Conservation (phyloP, 441 rosid species). For the Flueggea neowawraea region DNA sequence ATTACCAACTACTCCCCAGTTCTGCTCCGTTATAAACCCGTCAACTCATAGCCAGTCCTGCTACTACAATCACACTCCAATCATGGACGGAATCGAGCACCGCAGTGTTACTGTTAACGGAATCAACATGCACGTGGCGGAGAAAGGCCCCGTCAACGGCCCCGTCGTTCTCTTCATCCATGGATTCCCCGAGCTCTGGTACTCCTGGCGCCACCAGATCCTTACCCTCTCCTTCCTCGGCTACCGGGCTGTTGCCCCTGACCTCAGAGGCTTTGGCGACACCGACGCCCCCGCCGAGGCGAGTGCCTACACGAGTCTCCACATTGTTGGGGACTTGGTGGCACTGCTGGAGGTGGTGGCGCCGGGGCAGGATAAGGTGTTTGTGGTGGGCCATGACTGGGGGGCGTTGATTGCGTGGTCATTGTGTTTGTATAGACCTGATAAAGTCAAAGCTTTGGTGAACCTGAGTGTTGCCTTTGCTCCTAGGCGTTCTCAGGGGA, state of each 20-base stretch:
- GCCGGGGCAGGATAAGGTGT: slow-evolving; percentile 42
- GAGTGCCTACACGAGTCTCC: slow-evolving; percentile 35
- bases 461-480: slow-evolving; percentile 47
- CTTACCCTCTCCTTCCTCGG: slow-evolving; percentile 54
- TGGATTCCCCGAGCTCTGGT: slow-evolving; percentile 84
- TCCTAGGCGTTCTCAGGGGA: slow-evolving; percentile 49
- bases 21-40: no score
- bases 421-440: slow-evolving; percentile 58
- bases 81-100: slow-evolving; percentile 44
- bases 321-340: slow-evolving; percentile 62
- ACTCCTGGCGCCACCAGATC: slow-evolving; percentile 85
- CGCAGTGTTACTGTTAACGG: slow-evolving; percentile 49
- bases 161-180: slow-evolving; percentile 67
- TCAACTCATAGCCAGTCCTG: no score
- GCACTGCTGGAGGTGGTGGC: slow-evolving; percentile 52
- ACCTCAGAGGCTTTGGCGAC: slow-evolving; percentile 77
- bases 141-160: slow-evolving; percentile 37
- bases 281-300: slow-evolving; percentile 52
- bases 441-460: slow-evolving; percentile 64
- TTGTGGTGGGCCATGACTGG: slow-evolving; percentile 82
- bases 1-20: no score
- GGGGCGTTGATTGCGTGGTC: slow-evolving; percentile 67
- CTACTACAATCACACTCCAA: no score
- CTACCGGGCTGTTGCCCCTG: slow-evolving; percentile 76
- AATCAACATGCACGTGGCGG: slow-evolving; percentile 69